Evolutionary conservation across 495 filamentous ascomycete genomes (phyloP).

Genomic region (Aspergillus heteromorphus): DNA sequence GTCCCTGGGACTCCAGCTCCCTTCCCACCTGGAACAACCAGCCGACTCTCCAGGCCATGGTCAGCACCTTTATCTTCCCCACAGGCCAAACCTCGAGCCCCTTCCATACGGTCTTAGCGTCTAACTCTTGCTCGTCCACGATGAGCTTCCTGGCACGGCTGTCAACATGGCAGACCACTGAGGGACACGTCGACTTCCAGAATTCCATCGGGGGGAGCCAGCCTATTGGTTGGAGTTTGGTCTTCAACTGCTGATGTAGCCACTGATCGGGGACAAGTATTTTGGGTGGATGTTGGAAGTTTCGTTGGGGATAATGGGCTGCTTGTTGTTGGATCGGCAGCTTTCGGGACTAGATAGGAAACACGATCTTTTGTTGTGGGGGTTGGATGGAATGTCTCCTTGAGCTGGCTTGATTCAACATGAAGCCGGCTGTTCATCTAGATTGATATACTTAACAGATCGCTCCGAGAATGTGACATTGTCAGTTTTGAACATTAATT

Average conservation of each 20-base stretch:
- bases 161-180: slow-evolving; percentile 10
- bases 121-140: slow-evolving; percentile 3
- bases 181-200: slow-evolving; percentile 11
- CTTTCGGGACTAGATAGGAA: too few relatives aligned
- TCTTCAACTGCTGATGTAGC: slow-evolving; percentile 15
- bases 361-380: too few relatives aligned
- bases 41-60: slow-evolving; percentile 1
- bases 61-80: slow-evolving; percentile 10
- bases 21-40: slow-evolving; percentile 15
- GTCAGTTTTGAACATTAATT: too few relatives aligned
- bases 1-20: slow-evolving; percentile 1
- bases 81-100: background rate
- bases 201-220: background rate
- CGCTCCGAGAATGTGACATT: too few relatives aligned
- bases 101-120: slow-evolving; percentile 2
- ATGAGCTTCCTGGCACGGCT: slow-evolving; percentile 17
- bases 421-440: too few relatives aligned
- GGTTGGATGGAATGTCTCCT: too few relatives aligned
- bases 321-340: too few relatives aligned
- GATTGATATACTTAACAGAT: too few relatives aligned
- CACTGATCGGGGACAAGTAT: too few relatives aligned
- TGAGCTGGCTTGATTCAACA: too few relatives aligned
- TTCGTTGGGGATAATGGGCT: too few relatives aligned
- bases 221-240: slow-evolving; percentile 12
- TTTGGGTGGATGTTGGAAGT: too few relatives aligned